A percentile compares a stretch with the other conserved stretches of the same genome.
Conservation (phyloP, 495 filamentous ascomycete species). For the Daldinia concentrica region DNA sequence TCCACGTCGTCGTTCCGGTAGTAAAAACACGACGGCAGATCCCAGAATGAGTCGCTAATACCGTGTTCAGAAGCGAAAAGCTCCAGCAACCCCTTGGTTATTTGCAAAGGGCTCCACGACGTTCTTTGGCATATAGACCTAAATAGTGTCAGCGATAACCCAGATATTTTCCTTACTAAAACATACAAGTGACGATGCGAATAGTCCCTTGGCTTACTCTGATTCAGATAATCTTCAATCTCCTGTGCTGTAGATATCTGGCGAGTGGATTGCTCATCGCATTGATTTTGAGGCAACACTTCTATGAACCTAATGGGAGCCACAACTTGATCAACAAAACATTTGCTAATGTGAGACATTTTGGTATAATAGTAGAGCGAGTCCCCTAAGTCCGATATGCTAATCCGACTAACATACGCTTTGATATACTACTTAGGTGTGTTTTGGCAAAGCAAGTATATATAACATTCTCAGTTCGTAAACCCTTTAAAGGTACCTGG, state of each 20-base stretch:
- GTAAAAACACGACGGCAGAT: constrained; percentile 54
- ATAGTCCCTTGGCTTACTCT: constrained; percentile 16
- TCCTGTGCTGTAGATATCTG: constrained; percentile 29
- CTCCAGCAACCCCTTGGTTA: constrained; percentile 49
- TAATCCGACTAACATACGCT: neutral
- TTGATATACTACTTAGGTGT: neutral
- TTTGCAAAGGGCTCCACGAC: constrained; percentile 55
- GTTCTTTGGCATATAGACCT: constrained; percentile 57
- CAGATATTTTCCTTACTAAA: neutral
- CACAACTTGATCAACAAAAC: constrained; percentile 38
- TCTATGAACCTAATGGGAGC: constrained; percentile 44
- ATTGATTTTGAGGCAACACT: constrained; percentile 23
- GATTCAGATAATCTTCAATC: constrained; percentile 22
- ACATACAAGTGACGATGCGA: constrained; percentile 49
- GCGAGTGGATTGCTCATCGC: neutral
- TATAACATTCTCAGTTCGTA: too few relatives aligned
- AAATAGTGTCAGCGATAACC: constrained; percentile 7
- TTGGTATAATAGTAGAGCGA: neutral
- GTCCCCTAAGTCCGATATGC: neutral
- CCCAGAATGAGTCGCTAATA: constrained; percentile 48
- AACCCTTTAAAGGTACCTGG: too few relatives aligned
- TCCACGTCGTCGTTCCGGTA: constrained; percentile 51
- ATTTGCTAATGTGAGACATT: constrained; percentile 42
- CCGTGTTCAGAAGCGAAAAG: constrained; percentile 42
- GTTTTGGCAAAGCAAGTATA: too few relatives aligned